A percentile compares a stretch with the other conserved stretches of the same genome.
phyloP scores from a whole-genome alignment of 208 protist species.

The Trichomonas vaginalis region DNA sequence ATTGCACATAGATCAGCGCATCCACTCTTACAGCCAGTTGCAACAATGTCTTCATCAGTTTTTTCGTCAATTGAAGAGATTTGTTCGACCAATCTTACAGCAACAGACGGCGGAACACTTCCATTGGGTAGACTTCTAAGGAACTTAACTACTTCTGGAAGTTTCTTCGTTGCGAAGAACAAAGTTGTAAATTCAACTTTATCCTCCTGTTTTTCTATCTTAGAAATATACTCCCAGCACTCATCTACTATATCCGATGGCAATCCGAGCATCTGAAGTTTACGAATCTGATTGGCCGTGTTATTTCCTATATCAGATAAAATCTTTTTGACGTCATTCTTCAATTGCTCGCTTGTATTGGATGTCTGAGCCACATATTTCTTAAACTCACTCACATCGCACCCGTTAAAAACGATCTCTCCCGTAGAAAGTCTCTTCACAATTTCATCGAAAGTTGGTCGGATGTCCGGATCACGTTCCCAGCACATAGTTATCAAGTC shows the following conservation, averaged over 20 bases:
- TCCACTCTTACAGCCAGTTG: not conserved
- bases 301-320: not conserved
- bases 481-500: slow-evolving; percentile 8
- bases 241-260: not conserved
- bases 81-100: not conserved
- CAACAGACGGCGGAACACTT: not conserved
- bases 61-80: not conserved
- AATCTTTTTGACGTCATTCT: not conserved
- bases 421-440: not conserved
- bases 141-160: not conserved
- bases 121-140: not conserved
- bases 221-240: not conserved
- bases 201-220: not conserved
- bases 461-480: not conserved
- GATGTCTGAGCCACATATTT: not conserved
- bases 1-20: not conserved
- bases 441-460: slow-evolving; percentile 14
- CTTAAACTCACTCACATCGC: not conserved
- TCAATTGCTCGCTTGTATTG: not conserved
- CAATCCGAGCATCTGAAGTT: not conserved
- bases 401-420: not conserved
- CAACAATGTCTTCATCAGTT: not conserved
- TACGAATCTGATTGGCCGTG: not conserved
- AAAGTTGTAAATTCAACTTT: not conserved
- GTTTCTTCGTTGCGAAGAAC: not conserved